Conservation (phyloP, 441 rosid genomes). For the Cnidoscolus chayamansa region DNA sequence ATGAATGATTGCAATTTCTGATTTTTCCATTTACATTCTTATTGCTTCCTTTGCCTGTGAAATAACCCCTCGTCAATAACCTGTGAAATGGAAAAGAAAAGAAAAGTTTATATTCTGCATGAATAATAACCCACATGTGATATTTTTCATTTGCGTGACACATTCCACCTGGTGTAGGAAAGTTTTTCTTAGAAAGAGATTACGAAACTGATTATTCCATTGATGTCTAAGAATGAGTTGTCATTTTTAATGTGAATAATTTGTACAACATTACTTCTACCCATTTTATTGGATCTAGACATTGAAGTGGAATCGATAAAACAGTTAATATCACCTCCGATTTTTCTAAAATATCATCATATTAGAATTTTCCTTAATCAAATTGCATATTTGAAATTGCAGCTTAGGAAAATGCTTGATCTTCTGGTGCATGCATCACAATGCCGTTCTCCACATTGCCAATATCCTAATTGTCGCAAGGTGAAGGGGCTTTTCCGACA, state of each 20-base stretch:
- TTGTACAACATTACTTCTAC: not conserved
- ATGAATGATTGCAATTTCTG: not conserved
- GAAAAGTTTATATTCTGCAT: too few species aligned
- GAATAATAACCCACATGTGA: too few species aligned
- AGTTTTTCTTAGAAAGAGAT: not conserved
- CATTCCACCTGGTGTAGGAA: too few species aligned
- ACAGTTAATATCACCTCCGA: not conserved
- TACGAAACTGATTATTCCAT: not conserved
- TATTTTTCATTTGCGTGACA: too few species aligned
- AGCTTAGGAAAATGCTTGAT: conserved; percentile 99
- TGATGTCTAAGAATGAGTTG: not conserved
- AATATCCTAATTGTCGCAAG: conserved; percentile 97
- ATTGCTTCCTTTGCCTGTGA: not conserved
- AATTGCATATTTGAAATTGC: conserved; percentile 34
- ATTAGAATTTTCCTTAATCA: conserved; percentile 12
- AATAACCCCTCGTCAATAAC: too few species aligned
- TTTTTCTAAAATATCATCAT: not conserved
- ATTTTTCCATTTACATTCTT: not conserved
- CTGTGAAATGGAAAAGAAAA: too few species aligned
- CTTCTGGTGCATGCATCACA: conserved; percentile 98
- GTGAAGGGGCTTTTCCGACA: conserved; percentile 97
- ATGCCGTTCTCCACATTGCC: conserved; percentile 84
- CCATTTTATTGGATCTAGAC: not conserved
- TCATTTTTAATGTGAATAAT: not conserved
- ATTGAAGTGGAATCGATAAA: not conserved